A percentile compares a stretch with the other conserved stretches of the same genome.
phyloP scores from a whole-genome alignment of 768 basidiomycete species.

The Calocybe gangraenosa region DNA sequence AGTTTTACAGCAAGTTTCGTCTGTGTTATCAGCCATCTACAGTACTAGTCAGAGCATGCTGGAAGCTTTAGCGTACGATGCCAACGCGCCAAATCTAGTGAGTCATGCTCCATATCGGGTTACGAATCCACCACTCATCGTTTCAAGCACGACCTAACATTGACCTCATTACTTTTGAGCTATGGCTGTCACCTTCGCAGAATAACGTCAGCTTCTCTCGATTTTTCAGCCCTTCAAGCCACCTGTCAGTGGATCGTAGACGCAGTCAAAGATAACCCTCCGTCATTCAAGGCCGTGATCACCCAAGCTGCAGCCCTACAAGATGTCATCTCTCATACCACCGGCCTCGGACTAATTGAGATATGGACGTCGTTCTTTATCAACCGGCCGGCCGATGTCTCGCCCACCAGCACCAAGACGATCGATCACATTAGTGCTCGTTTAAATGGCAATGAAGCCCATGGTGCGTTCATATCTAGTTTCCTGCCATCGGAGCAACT shows the following conservation, averaged over 20 bases:
- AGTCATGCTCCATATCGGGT: constrained; percentile 7
- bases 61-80: constrained; percentile 7
- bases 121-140: neutral
- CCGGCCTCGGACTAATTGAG: constrained; percentile 68
- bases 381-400: constrained; percentile 16
- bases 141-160: constrained; percentile 25
- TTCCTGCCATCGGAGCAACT: neutral
- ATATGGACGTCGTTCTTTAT: constrained; percentile 60
- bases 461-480: constrained; percentile 10
- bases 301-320: constrained; percentile 36
- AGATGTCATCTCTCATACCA: constrained; percentile 49
- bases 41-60: constrained; percentile 10
- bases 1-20: constrained; percentile 12
- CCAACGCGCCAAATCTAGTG: constrained; percentile 19
- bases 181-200: constrained; percentile 40
- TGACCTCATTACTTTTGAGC: constrained; percentile 32
- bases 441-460: constrained; percentile 15
- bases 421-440: constrained; percentile 21
- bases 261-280: constrained; percentile 30
- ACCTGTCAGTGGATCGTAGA: constrained; percentile 51
- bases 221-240: constrained; percentile 66
- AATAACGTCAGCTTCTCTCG: constrained; percentile 36
- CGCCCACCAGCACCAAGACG: constrained; percentile 10
- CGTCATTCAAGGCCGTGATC: constrained; percentile 28
- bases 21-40: constrained; percentile 16